Conservation (phyloP, 2,329 filamentous ascomycete species). For the Calonectria fujianensis region DNA sequence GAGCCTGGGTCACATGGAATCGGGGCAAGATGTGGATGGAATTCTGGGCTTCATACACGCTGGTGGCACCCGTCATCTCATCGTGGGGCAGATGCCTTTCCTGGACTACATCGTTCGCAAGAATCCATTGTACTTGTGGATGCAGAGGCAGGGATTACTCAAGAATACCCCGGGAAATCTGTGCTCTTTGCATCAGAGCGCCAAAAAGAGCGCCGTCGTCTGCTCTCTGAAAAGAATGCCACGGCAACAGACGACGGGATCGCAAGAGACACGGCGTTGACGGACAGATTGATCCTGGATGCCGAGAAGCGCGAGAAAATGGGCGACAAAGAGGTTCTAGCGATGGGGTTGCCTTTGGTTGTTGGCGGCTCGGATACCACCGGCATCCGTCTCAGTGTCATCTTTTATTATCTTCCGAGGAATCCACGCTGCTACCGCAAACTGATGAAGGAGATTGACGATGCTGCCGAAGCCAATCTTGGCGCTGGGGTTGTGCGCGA, state of each 20-base stretch:
- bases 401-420: background rate
- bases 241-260: background rate
- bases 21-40: too few relatives aligned
- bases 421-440: background rate
- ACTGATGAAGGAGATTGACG: background rate
- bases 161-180: background rate
- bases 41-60: too few relatives aligned
- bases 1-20: too few relatives aligned
- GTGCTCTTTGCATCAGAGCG: background rate
- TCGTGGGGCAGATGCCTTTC: background rate
- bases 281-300: background rate
- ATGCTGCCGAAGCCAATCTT: background rate
- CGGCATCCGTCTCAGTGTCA: background rate
- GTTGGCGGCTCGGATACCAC: background rate
- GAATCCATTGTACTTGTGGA: background rate
- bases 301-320: background rate
- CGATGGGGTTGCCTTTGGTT: background rate
- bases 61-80: too few relatives aligned
- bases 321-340: background rate
- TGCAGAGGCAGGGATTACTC: background rate
- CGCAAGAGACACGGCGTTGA: background rate
- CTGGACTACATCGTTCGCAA: background rate
- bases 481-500: background rate
- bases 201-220: background rate
- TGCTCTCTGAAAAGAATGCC: background rate